Evolutionary conservation across 2,329 filamentous ascomycete genomes (phyloP).

Genomic region (Cytospora paraplurivora): DNA sequence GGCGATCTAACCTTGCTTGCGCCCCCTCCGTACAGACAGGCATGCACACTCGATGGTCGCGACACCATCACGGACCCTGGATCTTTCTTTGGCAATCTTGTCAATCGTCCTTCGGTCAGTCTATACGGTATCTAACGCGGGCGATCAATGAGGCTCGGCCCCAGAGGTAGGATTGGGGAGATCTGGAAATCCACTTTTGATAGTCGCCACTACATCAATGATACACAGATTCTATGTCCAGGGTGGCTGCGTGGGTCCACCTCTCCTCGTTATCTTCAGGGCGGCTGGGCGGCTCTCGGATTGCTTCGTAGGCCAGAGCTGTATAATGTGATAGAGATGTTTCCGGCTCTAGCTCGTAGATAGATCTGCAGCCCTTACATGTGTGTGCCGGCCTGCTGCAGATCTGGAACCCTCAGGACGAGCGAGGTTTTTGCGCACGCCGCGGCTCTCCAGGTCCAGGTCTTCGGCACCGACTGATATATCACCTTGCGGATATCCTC

Average conservation of each 20-base stretch:
- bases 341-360: background rate
- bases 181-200: too few relatives aligned
- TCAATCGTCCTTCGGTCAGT: background rate
- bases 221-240: background rate
- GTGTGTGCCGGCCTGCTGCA: too few relatives aligned
- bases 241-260: background rate
- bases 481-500: constrained; percentile 11
- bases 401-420: background rate
- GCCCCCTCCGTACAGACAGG: background rate
- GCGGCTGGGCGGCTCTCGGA: background rate
- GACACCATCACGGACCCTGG: background rate
- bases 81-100: background rate
- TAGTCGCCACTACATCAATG: too few relatives aligned
- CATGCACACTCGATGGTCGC: background rate
- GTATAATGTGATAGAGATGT: too few relatives aligned
- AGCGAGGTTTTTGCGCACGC: background rate
- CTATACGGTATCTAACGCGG: background rate
- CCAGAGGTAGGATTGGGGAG: too few relatives aligned
- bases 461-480: background rate
- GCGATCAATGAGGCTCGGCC: background rate
- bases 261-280: background rate
- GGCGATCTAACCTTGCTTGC: background rate
- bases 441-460: background rate
- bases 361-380: too few relatives aligned
- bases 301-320: too few relatives aligned